Evolutionary conservation across 805 yeast genomes (phyloP), one percentile per base, ranked within the genome.

Genomic region (Tetrapisispora nanseiensis): DNA sequence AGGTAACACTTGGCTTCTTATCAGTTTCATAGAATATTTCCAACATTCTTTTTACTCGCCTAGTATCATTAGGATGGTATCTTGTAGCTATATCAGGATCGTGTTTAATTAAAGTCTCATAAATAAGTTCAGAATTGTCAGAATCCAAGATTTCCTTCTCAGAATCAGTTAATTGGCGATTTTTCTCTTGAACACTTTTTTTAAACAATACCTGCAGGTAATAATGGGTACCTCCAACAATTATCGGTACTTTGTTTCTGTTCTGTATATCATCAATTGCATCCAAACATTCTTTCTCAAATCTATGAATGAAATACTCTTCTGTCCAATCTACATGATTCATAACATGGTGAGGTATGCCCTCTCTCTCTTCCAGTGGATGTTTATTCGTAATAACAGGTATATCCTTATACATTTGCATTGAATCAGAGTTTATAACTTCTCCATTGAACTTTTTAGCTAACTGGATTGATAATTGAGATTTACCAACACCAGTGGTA

Each of bases 221-320:
- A 60, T 92, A 92, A 56, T 89, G 97, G 0, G 98, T 92, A 0
- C 98, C 98, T 5, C 98, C 98, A 1, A 92, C 92, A 0, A 92
- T 59, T 3, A 92, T 83, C 0, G 98, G 97, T 1, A 82, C 51
- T 53, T 86, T 87, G 0, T 84, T 84, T 18, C 82, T 57, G 0
- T 57, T 42, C 46, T 80, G 81, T 10, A 90, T 80, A 26, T 78
- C 83, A 0, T 73, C 71, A 7, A 89, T 82, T 15, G 75, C 58
- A 2, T 48, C 58, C 27, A 68, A 54, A 8, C 95, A 95, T 50
- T 86, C 96, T 28, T 67, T 56, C 40, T 80, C 78, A 57, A 89
- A 92, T 41, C 83, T 65, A 53, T 85, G 94, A 6, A 89, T 80
- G 47, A 75, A 78, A 56, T 90, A 87, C 50, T 86, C 90, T 35